Evolutionary conservation across 2,329 filamentous ascomycete genomes (phyloP).

Genomic region (Talaromyces piceae): DNA sequence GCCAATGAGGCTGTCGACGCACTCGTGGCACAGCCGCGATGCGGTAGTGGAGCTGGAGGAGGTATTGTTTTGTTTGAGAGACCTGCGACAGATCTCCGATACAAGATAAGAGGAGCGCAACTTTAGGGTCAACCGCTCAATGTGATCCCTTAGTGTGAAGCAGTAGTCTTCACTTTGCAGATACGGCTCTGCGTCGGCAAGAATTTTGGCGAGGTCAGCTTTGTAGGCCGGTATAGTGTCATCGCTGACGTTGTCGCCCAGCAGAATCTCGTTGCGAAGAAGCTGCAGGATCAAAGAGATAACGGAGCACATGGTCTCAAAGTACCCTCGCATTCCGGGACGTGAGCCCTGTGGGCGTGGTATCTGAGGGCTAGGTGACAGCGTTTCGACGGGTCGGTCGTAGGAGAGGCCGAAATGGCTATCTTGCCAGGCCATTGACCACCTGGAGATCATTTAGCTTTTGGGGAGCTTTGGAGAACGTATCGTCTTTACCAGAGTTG

Average conservation of each 20-base stretch:
- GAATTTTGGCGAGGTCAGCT: constrained; percentile 49
- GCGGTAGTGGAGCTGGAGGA: constrained; percentile 19
- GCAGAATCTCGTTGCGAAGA: constrained; percentile 49
- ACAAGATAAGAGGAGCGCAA: constrained; percentile 56
- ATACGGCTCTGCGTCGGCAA: constrained; percentile 50
- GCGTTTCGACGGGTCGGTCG: constrained; percentile 51
- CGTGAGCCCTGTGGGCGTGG: constrained; percentile 42
- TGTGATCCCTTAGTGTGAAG: constrained; percentile 40
- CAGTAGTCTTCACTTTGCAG: constrained; percentile 46
- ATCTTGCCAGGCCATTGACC: constrained; percentile 59
- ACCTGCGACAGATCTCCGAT: constrained; percentile 55
- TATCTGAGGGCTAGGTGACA: constrained; percentile 45
- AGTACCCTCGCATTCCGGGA: constrained; percentile 48
- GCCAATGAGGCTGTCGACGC: constrained; percentile 47
- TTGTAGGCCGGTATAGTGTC: constrained; percentile 50
- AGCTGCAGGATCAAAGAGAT: constrained; percentile 50
- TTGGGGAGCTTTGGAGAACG: too few relatives aligned
- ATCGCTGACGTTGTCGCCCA: constrained; percentile 45
- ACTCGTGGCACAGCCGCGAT: constrained; percentile 42
- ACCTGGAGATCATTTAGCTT: constrained; percentile 30
- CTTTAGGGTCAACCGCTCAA: constrained; percentile 55
- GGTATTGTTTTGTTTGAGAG: constrained; percentile 46
- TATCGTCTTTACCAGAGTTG: constrained; percentile 33
- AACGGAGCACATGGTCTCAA: constrained; percentile 52
- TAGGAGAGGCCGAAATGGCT: constrained; percentile 57